These are phyloP conservation scores for Crithidia brevicula DNA, from an alignment of 208 protist species.

Conservation along the genomic window DNA sequence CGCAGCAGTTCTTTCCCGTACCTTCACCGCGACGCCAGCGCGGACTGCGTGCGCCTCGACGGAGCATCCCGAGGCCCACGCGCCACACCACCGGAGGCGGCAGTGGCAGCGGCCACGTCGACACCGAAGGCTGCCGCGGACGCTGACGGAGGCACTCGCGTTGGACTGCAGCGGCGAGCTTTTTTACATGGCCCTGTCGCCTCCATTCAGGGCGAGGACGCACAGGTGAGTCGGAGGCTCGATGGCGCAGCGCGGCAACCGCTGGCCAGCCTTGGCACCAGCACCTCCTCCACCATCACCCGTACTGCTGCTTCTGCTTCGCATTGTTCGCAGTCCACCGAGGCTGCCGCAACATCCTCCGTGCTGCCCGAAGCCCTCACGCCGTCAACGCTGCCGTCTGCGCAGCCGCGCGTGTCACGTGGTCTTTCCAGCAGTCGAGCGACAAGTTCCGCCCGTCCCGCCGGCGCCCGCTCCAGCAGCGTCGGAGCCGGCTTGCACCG, in stretches of 20 bases:
- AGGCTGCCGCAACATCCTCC: background rate
- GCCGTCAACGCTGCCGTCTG: background rate
- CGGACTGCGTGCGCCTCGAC: slow-evolving; percentile 6
- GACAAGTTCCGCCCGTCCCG: background rate
- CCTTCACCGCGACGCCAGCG: background rate
- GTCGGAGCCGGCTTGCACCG: slow-evolving; percentile 6
- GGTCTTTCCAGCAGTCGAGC: slow-evolving; percentile 1
- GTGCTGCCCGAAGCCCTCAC: background rate
- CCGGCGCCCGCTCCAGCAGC: slow-evolving; percentile 7
- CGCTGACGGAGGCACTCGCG: too few species aligned
- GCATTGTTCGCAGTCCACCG: background rate
- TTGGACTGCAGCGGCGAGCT: too few species aligned
- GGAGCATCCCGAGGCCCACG: too few species aligned
- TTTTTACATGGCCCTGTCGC: too few species aligned
- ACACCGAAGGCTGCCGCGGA: too few species aligned
- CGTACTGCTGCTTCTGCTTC: background rate
- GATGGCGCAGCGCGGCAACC: too few species aligned
- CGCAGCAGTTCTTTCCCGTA: background rate
- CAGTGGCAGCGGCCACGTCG: too few species aligned
- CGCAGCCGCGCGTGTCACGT: background rate
- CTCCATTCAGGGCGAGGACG: background rate
- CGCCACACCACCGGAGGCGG: background rate
- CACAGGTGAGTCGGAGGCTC: too few species aligned
- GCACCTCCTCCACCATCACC: too few species aligned
- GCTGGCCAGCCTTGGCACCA: too few species aligned